Conservation (phyloP, 345 rosid species). For the Schrenkiella parvula region DNA sequence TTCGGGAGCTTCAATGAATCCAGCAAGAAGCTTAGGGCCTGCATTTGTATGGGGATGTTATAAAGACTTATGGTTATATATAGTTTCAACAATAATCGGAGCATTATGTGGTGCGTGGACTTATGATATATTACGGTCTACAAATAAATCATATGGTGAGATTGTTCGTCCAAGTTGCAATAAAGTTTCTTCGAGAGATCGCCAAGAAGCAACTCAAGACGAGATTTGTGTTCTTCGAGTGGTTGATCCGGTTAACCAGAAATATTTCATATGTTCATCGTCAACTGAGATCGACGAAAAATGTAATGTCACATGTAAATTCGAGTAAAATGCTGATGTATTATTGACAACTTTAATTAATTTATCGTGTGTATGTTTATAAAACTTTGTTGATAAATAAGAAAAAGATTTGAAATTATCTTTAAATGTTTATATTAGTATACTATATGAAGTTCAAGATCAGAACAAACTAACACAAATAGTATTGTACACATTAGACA, state of each 20-base stretch:
- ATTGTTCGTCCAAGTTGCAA: slow-evolving; percentile 21
- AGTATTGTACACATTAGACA: too few species aligned
- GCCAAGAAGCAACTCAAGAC: slow-evolving; percentile 20
- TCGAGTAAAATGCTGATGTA: background rate
- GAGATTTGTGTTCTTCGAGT: slow-evolving; percentile 22
- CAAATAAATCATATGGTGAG: slow-evolving; percentile 43
- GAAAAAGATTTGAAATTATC: too few species aligned
- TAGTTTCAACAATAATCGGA: slow-evolving; percentile 41
- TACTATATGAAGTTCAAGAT: too few species aligned
- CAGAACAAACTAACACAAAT: too few species aligned
- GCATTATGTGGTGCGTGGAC: slow-evolving; percentile 51
- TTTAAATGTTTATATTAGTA: too few species aligned
- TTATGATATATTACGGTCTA: slow-evolving; percentile 41
- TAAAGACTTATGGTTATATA: slow-evolving; percentile 44
- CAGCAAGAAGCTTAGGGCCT: slow-evolving; percentile 61
- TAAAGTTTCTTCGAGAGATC: slow-evolving; percentile 16
- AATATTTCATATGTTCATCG: slow-evolving; percentile 23
- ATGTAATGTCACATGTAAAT: slow-evolving; percentile 20
- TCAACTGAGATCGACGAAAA: slow-evolving; percentile 6
- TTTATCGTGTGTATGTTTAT: background rate
- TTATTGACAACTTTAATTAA: background rate
- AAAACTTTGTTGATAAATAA: too few species aligned
- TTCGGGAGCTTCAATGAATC: slow-evolving; percentile 78
- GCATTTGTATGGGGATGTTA: slow-evolving; percentile 43
- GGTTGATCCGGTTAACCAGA: slow-evolving; percentile 8